These are phyloP conservation scores for Porphyrellus cyaneotinctus DNA, from an alignment of 768 basidiomycete genomes.

Conservation along the genomic window DNA sequence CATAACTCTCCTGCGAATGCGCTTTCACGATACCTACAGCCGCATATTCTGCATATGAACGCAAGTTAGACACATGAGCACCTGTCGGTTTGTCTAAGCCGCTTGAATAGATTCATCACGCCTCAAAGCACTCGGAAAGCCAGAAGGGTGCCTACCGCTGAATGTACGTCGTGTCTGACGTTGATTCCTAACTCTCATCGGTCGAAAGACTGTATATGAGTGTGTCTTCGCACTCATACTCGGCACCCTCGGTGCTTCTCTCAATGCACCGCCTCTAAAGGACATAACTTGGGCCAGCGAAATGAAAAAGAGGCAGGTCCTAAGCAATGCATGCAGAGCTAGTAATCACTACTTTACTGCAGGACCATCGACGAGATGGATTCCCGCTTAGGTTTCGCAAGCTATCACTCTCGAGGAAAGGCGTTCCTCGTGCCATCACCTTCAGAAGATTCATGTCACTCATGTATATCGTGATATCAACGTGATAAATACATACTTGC, in stretches of 20 bases:
- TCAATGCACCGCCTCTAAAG: conserved; percentile 63
- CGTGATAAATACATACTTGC: conserved; percentile 2
- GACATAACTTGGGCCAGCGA: conserved; percentile 89
- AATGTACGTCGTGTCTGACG: conserved; percentile 42
- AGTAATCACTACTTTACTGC: conserved; percentile 3
- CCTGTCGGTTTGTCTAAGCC: not conserved
- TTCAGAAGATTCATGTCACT: conserved; percentile 2
- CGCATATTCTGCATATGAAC: conserved; percentile 78
- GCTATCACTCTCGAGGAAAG: conserved; percentile 54
- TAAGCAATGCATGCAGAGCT: not conserved
- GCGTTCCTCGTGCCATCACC: conserved; percentile 25
- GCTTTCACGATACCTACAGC: conserved; percentile 39
- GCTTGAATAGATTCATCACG: conserved; percentile 60
- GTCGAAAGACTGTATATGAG: conserved; percentile 60
- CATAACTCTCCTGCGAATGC: not conserved
- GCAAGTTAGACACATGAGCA: conserved; percentile 38
- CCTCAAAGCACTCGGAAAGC: conserved; percentile 69
- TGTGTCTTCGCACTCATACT: conserved; percentile 58
- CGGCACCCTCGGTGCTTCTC: conserved; percentile 69
- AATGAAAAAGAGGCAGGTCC: conserved; percentile 71
- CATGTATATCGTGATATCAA: not conserved
- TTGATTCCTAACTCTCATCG: not conserved
- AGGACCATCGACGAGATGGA: conserved; percentile 79
- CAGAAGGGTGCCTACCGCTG: conserved; percentile 60
- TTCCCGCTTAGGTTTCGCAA: conserved; percentile 59